Evolutionary conservation across 805 yeast genomes (phyloP), one percentile per base, ranked within the genome.

Genomic region (Yarrowia porcina): DNA sequence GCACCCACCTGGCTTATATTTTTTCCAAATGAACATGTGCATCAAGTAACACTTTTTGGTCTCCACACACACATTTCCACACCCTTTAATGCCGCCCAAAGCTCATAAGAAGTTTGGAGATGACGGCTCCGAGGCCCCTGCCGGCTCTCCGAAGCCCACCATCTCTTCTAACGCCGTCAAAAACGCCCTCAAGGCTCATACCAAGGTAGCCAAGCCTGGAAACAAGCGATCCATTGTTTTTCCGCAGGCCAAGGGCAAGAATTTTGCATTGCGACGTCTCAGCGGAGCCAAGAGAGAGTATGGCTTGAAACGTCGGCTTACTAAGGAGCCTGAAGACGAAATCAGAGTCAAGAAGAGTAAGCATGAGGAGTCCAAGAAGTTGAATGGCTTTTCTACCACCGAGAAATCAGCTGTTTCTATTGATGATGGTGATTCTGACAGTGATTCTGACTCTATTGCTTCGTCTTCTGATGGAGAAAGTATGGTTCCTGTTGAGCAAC

Each of bases 41-140:
- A 41, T 41, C 9, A 41, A 28, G 25, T 3, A n/a, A 30, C 20
- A 27, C 50, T 28, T 25, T 28, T 18, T 12, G 33, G 13, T 10
- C 36, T 18, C 52, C 47, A 21, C 18, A 20, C 9, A 28, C 50
- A 27, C 56, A 20, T 12, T 13, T 45, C 28, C 25, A 13, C n/a
- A 13, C n/a, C 56, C 39, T 18, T 33, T 2, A 9, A 69, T 69
- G 71, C 69, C 68, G 23, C 71, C 71, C 15, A 66, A 66, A 49
- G 63, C 63, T 50, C 71, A 69, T 57, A 61, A 56, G 36, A 67
- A 67, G 64, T 68, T 68, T 65, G 65, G 25, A 20, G 70, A 68
- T 21, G 65, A 59, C 36, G 64, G 32, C 23, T 25, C 42, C 12
- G 44, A 21, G 17, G 25, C 44, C 18, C 23, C 59, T 12, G 44